Conservation (phyloP, 1,139 yeast genomes). For the Pneumocystis carinii region DNA sequence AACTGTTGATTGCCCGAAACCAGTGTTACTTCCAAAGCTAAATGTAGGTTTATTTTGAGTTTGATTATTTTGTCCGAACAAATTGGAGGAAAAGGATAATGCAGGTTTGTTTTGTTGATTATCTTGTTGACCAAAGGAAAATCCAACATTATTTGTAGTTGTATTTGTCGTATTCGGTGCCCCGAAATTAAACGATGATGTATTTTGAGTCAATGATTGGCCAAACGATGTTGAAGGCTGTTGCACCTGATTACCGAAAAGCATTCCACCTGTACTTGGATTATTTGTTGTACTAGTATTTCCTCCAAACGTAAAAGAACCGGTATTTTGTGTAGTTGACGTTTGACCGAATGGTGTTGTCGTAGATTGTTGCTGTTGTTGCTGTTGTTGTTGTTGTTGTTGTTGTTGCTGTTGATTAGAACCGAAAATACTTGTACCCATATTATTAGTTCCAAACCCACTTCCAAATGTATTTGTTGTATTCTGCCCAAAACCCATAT, state of each 20-base stretch:
- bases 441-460: constrained; percentile 14
- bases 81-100: constrained; percentile 1
- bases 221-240: constrained; percentile 4
- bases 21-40: constrained; percentile 9
- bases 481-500: neutral
- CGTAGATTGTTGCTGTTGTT: constrained; percentile 11
- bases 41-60: constrained; percentile 20
- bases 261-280: constrained; percentile 22
- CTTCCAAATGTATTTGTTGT: constrained; percentile 15
- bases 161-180: constrained; percentile 12
- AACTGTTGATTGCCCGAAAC: constrained; percentile 4
- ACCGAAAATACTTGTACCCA: constrained; percentile 18
- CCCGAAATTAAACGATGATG: constrained; percentile 23
- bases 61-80: constrained; percentile 11
- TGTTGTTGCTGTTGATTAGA: constrained; percentile 5
- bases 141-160: constrained; percentile 15
- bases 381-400: constrained; percentile 1
- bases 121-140: constrained; percentile 21
- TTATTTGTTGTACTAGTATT: constrained; percentile 10
- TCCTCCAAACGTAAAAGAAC: constrained; percentile 2
- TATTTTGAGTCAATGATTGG: neutral
- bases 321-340: constrained; percentile 1
- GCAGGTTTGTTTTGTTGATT: constrained; percentile 13
- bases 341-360: constrained; percentile 10
- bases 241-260: constrained; percentile 12